Base-by-base conservation (phyloP, 2,329 filamentous ascomycete species). In the Bertia moriformis region DNA sequence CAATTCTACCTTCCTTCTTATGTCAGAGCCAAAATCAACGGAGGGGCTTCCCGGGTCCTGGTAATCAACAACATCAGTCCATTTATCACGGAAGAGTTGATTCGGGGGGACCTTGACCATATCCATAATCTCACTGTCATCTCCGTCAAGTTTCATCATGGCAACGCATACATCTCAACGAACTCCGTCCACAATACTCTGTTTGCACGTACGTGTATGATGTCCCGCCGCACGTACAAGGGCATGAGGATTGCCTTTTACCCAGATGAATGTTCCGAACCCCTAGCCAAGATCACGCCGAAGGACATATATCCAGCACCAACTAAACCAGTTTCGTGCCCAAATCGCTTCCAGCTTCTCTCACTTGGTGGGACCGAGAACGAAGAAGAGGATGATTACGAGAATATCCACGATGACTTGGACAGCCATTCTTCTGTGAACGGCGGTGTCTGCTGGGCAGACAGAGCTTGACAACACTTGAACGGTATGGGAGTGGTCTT, bases 91-190 rank as follows among this genome's bases (percentile, higher is more conserved):
- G 78, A 78, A 46, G 59, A 71, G 4, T 58, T 60, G 14, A 74
- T 93, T 45, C 74, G 80, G 10, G 68, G 78, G 3, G 82, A 93
- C 48, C 66, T 91, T 27, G 79, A 87, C 18, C 85, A 93, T 52
- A 89, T 93, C 43, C 78, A 89, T 60, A 83, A 84, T 44, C 66
- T 93, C 1, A 63, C 79, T 17, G 70, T 93, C 10, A 65, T 91
- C 49, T 70, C 70, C 33, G 60, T 91, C 35, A 57, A 60, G 4
- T 79, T 83, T 53, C 56, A 59, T 2, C 61, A 66, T 14, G 65
- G 66, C 3, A 71, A 76, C 53, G 80, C 71, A 42, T 73, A 73
- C 53, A 74, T 93, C 45, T 77, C 72, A 40, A 84, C 79, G 4
- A 93, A 88, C 54, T 86, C 83, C 0, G 69, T 93, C 7, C 70